Percentiles rank a stretch among this genome's conserved stretches.
phyloP scores from a whole-genome alignment of 1,284 basidiomycete genomes.

The Stereum hirsutum region DNA sequence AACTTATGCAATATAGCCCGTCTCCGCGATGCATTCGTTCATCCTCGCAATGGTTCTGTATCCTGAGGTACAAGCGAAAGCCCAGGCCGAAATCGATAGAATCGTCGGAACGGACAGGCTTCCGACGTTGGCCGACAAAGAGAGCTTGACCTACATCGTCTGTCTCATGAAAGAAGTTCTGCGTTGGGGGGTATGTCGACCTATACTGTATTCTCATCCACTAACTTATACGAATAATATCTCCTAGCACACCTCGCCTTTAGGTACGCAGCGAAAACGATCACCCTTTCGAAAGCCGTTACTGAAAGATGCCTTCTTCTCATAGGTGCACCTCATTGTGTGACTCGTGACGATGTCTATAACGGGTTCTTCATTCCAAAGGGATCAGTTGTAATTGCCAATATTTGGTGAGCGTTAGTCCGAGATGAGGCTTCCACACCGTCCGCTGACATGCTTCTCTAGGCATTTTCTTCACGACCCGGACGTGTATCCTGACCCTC shows the following conservation, averaged over 20 bases:
- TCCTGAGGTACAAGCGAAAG: slow-evolving; percentile 18
- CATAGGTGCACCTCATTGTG: slow-evolving; percentile 13
- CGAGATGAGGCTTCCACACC: too few species aligned
- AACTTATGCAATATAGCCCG: slow-evolving; percentile 4
- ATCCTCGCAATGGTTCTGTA: slow-evolving; percentile 17
- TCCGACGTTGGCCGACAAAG: slow-evolving; percentile 14
- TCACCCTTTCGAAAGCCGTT: too few species aligned
- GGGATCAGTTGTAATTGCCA: slow-evolving; percentile 15
- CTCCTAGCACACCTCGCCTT: too few species aligned
- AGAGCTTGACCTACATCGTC: slow-evolving; percentile 14
- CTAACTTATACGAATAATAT: too few species aligned
- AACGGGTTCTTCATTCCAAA: slow-evolving; percentile 17
- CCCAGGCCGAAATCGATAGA: slow-evolving; percentile 19
- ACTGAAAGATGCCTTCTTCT: background rate
- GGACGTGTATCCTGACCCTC: slow-evolving; percentile 11
- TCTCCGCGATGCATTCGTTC: slow-evolving; percentile 20
- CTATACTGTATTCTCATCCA: too few species aligned
- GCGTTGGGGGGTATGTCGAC: too few species aligned
- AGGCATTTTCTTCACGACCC: slow-evolving; percentile 14
- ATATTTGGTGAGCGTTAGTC: slow-evolving; percentile 12
- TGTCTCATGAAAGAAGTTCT: slow-evolving; percentile 13
- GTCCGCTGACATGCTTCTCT: background rate
- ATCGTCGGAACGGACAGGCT: slow-evolving; percentile 17
- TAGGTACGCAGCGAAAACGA: background rate
- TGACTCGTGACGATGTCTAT: slow-evolving; percentile 16